Conservation (phyloP, 441 rosid species). For the Macaranga tanarius region DNA sequence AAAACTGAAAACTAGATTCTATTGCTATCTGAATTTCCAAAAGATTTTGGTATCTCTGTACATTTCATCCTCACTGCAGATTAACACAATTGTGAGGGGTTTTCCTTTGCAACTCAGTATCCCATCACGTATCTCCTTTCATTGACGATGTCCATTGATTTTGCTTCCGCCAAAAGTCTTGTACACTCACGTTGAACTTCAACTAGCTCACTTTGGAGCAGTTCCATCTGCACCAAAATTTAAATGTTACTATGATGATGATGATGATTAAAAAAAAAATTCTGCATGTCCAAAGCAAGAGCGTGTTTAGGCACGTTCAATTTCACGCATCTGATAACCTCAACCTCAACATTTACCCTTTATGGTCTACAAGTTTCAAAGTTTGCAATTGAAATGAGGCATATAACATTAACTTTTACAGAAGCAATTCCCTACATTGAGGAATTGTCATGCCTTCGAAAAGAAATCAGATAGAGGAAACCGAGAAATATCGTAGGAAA, state of each 20-base stretch:
- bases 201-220: constrained; percentile 13
- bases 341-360: too few species aligned
- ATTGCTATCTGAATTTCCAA: neutral
- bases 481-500: too few species aligned
- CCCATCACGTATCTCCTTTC: neutral
- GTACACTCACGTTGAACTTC: constrained; percentile 2
- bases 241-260: neutral
- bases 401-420: neutral
- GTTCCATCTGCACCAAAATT: constrained; percentile 3
- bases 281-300: too few species aligned
- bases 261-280: neutral
- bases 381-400: neutral
- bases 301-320: too few species aligned
- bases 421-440: neutral
- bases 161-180: constrained; percentile 4
- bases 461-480: neutral
- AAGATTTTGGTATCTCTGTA: neutral
- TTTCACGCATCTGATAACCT: too few species aligned
- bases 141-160: neutral
- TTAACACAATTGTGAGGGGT: neutral
- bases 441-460: neutral
- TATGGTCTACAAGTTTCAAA: neutral
- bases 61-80: neutral
- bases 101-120: neutral
- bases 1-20: neutral